Percentiles rank a stretch among this genome's conserved stretches.
Evolutionary conservation across 2,329 filamentous ascomycete species (phyloP).

Genomic region (Emmonsia crescens): DNA sequence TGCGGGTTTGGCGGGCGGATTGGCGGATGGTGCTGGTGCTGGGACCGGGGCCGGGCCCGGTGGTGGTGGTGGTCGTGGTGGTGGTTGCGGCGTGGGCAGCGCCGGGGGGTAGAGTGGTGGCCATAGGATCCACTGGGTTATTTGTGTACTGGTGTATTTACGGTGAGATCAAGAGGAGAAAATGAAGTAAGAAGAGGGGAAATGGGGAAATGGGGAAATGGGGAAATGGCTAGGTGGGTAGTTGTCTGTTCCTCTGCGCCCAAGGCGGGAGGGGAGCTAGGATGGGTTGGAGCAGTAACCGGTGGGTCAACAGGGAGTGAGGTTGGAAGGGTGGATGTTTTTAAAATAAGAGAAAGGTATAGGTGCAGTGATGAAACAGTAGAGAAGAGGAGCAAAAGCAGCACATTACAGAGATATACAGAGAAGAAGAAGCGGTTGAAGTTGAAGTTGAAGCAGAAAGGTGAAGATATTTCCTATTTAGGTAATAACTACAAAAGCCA

Average conservation of each 20-base stretch:
- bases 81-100: not conserved
- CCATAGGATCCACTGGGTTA: not conserved
- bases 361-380: not conserved
- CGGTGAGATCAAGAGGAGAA: not conserved
- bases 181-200: too few species aligned
- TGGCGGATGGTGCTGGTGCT: slow-evolving; percentile 25
- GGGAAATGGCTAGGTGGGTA: not conserved
- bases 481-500: too few species aligned
- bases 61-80: slow-evolving; percentile 7
- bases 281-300: not conserved
- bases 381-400: not conserved
- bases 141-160: not conserved
- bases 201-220: not conserved
- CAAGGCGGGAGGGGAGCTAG: not conserved
- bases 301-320: not conserved
- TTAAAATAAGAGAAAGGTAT: not conserved
- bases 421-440: not conserved
- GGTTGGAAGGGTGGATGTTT: not conserved
- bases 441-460: not conserved
- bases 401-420: not conserved
- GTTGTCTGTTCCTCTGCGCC: not conserved
- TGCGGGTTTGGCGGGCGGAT: slow-evolving; percentile 37
- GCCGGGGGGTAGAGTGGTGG: not conserved
- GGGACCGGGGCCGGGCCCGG: slow-evolving; percentile 17
- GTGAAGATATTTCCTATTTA: not conserved